Percentiles rank a stretch among this genome's conserved stretches.
phyloP scores from a whole-genome alignment of 371 early-diverging fungal species.

The Mortierella sp. region DNA sequence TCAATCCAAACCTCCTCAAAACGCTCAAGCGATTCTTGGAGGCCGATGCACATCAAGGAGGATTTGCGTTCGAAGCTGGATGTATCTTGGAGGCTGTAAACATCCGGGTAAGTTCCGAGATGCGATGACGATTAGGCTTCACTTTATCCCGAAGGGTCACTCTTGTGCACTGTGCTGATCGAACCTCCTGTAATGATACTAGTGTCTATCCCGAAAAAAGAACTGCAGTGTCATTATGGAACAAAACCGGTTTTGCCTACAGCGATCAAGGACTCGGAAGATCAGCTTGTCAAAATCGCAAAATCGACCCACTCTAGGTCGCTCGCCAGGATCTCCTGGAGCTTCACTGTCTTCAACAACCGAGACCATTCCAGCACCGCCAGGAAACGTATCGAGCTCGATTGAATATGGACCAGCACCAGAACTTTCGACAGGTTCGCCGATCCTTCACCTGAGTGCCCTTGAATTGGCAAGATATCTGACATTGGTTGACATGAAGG shows the following conservation, averaged over 20 bases:
- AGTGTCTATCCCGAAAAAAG: constrained; percentile 44
- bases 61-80: constrained; percentile 57
- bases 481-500: constrained; percentile 58
- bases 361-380: constrained; percentile 3
- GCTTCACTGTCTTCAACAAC: background rate
- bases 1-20: constrained; percentile 55
- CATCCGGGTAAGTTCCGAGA: constrained; percentile 42
- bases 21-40: constrained; percentile 56
- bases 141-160: too few relatives aligned
- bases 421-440: constrained; percentile 24
- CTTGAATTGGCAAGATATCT: constrained; percentile 60
- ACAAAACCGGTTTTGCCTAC: constrained; percentile 47
- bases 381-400: background rate
- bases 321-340: constrained; percentile 2
- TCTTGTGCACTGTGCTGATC: too few relatives aligned
- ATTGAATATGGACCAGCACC: constrained; percentile 39
- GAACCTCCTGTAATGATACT: background rate
- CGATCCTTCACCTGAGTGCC: constrained; percentile 54
- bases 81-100: constrained; percentile 41
- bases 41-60: constrained; percentile 46
- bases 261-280: constrained; percentile 45
- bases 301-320: background rate
- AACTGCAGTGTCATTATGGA: constrained; percentile 54
- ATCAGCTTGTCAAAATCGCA: constrained; percentile 28
- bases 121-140: too few relatives aligned